Evolutionary conservation across 257 asterid species (phyloP), one percentile per base, ranked within the genome.

Genomic region (Fraxinus pennsylvanica): DNA sequence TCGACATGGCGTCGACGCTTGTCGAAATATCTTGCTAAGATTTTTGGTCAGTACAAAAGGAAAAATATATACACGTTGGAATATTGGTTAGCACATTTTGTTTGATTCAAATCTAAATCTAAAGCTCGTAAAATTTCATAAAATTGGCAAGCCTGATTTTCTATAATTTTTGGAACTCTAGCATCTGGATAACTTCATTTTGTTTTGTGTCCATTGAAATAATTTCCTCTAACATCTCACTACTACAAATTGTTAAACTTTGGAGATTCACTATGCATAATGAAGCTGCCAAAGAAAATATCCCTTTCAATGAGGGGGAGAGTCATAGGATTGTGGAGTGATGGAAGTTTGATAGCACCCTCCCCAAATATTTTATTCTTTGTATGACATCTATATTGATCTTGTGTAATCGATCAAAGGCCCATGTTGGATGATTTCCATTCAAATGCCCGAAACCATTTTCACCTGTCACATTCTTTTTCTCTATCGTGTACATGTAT

Each of bases 271-370:
- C 59, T 19, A 78, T 47, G 63, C 71, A 50, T 32, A 50, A 13
- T 38, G 72, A 12, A 25, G 17, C 12, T 25, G 59, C n/a, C 65
- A 4, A 6, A 2, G 27, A 33, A 52, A 78, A 69, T 25, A 70
- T 5, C 7, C 45, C 70, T 50, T 15, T 50, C 0, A 50, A 0
- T 5, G 21, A 50, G 8, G 21, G 59, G 8, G 15, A 14, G 59
- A 50, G n/a, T 50, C 57, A 6, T 54, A 71, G 69, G 80, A 38
- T 77, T 77, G 9, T 33, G 36, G 54, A 77, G 38, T 32, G 32
- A 68, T 77, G 75, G 80, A 17, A 30, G 80, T 68, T 68, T 14
- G 14, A 68, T 8, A 32, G 12, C 57, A 22, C 39, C 61, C 21
- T 52, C 61, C 43, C 52, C 71, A 77, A 77, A 25, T 36, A 21